Base-by-base conservation (phyloP, 2,329 filamentous ascomycete species). In the Pestalotiopsis sp. region DNA sequence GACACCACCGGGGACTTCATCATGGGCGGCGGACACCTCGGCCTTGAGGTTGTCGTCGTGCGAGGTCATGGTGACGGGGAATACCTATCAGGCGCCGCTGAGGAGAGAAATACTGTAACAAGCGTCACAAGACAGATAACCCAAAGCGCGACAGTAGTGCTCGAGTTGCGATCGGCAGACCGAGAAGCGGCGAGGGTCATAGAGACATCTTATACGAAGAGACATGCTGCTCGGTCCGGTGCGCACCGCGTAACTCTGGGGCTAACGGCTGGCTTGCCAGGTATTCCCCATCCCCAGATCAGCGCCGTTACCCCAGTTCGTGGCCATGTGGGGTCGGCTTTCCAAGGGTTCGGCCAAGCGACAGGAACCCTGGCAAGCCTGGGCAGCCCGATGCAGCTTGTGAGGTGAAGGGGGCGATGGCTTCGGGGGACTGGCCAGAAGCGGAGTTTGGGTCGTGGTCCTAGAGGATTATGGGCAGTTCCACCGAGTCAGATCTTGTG, bases 1-100 rank as follows among this genome's bases (percentile, higher is more conserved):
- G 20, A 77, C 75, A 60, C 74, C 69, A 14, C 74, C 76, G 41
- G 65, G 69, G 14, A 68, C 70, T 27, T 77, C 76, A 69, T 75
- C 76, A 20, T 75, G 73, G 13, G 68, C 60, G 52, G 71, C 23
- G 1, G 71, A 73, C 61, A 72, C 71, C 45, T 65, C 65, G 13
- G 67, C 71, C 39, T 74, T 74, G 61, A 73, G 69, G 52, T 71
- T 59, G 23, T 70, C 69, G 60, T 55, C 69, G 20, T 25, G 58
- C 7, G 69, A 52, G 39, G 71, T 66, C 72, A 72, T 74, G 57
- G 57, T 68, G 69, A 58, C 25, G 2, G 12, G 13, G 13, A 11
- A 49, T 17, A 41, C 39, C 61, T 49, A 38, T 38, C 57, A n/a
- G 11, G 23, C 25, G 27, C 23, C 25, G 57, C 27, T 31, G 11